These are phyloP conservation scores for Kwoniella mangroviensis DNA, from an alignment of 768 basidiomycete genomes.

Conservation along the genomic window DNA sequence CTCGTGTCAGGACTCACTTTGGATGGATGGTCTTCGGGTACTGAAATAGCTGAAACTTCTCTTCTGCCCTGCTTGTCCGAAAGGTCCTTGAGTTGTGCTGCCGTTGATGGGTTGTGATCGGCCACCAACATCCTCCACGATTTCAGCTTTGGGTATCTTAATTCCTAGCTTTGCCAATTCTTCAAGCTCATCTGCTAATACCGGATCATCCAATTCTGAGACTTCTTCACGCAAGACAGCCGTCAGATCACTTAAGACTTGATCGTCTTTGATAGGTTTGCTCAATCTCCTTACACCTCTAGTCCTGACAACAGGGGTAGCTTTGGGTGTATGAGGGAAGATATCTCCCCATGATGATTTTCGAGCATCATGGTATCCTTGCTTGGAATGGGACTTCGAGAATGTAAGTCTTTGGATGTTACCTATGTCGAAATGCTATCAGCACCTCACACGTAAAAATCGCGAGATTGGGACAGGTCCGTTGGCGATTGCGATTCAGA, in stretches of 20 bases:
- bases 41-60: conserved; percentile 14
- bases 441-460: conserved; percentile 4
- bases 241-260: conserved; percentile 13
- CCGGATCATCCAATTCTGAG: neutral
- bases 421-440: conserved; percentile 62
- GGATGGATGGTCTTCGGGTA: neutral
- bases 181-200: neutral
- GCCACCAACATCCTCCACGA: conserved; percentile 16
- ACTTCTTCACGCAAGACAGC: conserved; percentile 8
- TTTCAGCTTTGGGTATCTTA: conserved; percentile 24
- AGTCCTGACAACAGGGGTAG: conserved; percentile 39
- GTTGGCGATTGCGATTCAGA: too few species aligned
- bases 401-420: conserved; percentile 90
- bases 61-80: conserved; percentile 3
- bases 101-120: neutral
- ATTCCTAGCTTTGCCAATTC: conserved; percentile 24
- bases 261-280: conserved; percentile 27
- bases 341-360: conserved; percentile 93
- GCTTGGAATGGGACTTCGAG: conserved; percentile 93
- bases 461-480: too few species aligned
- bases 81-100: conserved; percentile 8
- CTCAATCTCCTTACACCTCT: conserved; percentile 49
- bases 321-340: conserved; percentile 85
- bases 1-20: conserved; percentile 5
- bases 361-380: conserved; percentile 90